Evolutionary conservation across 1,139 yeast species (phyloP), one percentile per base, ranked within the genome.

Genomic region (Scheffersomyces illinoinensis): DNA sequence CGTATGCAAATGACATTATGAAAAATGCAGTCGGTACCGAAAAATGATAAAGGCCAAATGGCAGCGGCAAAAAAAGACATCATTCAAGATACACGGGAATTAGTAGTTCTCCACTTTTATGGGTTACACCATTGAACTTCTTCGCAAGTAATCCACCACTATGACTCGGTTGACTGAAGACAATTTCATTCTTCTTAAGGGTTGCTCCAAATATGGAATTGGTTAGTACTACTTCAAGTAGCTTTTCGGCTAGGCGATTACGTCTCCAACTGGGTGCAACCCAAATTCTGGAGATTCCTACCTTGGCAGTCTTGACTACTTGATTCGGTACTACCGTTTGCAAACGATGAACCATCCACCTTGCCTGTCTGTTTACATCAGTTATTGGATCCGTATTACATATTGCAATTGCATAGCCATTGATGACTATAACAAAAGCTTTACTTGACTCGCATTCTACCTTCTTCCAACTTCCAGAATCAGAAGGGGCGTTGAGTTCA

Each of bases 161-260:
- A 50, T 78, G 81, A 63, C 90, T 86, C 0, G 93, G 93, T 69
- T 89, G 95, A 58, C 92, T 87, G 82, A 91, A 89, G 0, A 86
- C 90, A 1, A 89, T 72, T 57, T 84, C 79, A 4, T 59, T 60
- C 57, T 71, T 79, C 1, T 70, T 70, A 17, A 89, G 66, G 0
- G 47, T 59, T 52, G 83, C 66, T 0, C 93, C 93, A 66, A 87
- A 88, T 2, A 88, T 71, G 50, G 85, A 75, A 55, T 82, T 66
- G 1, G 67, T 64, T 52, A 77, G 66, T 0, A 85, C 82, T 1
- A 75, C 68, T 2, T 79, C 67, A 7, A 89, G 71, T 56, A 89
- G 66, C 39, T 65, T 64, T 4, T 67, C 60, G 0, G 85, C 90
- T 18, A 88, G 71, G 0, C 88, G 87, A 5, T 61, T 63, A 33